phyloP scores from a whole-genome alignment of 495 filamentous ascomycete genomes.

The Acidomyces sp. region DNA sequence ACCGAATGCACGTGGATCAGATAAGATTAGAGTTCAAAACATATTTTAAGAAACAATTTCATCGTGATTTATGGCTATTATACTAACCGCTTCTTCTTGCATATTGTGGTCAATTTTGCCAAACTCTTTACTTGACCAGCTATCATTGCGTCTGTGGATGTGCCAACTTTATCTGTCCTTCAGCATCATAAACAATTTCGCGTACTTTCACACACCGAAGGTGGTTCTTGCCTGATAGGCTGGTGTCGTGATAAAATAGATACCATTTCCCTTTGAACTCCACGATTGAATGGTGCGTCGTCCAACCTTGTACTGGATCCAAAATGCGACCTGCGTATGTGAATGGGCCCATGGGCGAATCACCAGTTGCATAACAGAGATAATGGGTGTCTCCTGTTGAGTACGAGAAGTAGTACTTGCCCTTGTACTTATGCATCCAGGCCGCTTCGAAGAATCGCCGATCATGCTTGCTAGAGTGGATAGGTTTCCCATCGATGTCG shows the following conservation, averaged over 20 bases:
- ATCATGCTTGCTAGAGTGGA: conserved; percentile 53
- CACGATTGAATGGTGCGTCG: conserved; percentile 65
- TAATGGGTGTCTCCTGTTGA: conserved; percentile 64
- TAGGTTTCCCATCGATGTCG: conserved; percentile 42
- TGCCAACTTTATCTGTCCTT: conserved; percentile 41
- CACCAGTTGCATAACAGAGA: conserved; percentile 49
- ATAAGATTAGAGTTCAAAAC: no score
- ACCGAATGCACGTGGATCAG: no score
- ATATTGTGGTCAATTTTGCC: no score
- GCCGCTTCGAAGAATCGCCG: conserved; percentile 67
- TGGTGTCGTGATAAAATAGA: conserved; percentile 61
- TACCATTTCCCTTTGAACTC: conserved; percentile 58
- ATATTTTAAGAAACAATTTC: no score
- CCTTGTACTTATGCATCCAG: conserved; percentile 56
- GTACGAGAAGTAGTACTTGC: conserved; percentile 61
- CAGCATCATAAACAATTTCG: conserved; percentile 56
- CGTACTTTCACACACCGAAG: conserved; percentile 54
- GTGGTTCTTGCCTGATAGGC: conserved; percentile 52
- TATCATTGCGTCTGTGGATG: conserved; percentile 17
- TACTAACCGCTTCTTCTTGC: no score
- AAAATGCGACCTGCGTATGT: conserved; percentile 55
- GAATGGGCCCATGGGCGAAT: conserved; percentile 53
- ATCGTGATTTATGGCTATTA: no score
- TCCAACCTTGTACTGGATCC: conserved; percentile 66
- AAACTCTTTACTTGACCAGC: no score